A percentile compares a stretch with the other conserved stretches of the same genome.
These are phyloP conservation scores for Pouteria campechiana DNA, from an alignment of 179 eudicot species.

Conservation along the genomic window DNA sequence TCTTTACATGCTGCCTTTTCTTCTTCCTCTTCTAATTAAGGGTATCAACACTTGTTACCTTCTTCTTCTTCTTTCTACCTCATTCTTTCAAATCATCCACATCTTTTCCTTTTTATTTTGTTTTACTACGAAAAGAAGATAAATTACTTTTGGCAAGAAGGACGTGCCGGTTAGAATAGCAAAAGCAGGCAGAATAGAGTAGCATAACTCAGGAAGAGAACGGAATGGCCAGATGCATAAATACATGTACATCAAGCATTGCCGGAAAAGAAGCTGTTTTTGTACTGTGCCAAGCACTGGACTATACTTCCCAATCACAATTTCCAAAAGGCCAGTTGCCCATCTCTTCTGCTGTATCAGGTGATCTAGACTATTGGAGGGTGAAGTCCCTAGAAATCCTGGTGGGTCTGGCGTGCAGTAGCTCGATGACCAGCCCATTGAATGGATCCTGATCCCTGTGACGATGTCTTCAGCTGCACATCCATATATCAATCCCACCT, in stretches of 20 bases:
- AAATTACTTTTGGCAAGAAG: slow-evolving; percentile 25
- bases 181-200: slow-evolving; percentile 20
- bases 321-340: slow-evolving; percentile 22
- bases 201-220: slow-evolving; percentile 20
- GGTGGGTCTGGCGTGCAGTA: slow-evolving; percentile 3
- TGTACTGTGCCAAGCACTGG: slow-evolving; percentile 9
- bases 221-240: slow-evolving; percentile 9
- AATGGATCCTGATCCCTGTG: slow-evolving; percentile 20
- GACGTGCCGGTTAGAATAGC: slow-evolving; percentile 14
- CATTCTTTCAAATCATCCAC: no score
- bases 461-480: slow-evolving; percentile 17
- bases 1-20: no score
- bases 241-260: slow-evolving; percentile 15
- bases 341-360: slow-evolving; percentile 25
- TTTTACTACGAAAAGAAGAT: no score
- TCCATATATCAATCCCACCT: slow-evolving; percentile 32
- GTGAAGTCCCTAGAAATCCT: slow-evolving; percentile 20
- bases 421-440: slow-evolving; percentile 18
- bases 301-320: slow-evolving; percentile 3
- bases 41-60: no score
- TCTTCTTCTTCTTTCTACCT: no score
- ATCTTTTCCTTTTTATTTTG: no score
- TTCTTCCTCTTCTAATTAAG: no score
- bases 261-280: slow-evolving; percentile 13
- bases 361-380: slow-evolving; percentile 7